phyloP scores from a whole-genome alignment of 441 rosid species.

The Croton laevigatus region DNA sequence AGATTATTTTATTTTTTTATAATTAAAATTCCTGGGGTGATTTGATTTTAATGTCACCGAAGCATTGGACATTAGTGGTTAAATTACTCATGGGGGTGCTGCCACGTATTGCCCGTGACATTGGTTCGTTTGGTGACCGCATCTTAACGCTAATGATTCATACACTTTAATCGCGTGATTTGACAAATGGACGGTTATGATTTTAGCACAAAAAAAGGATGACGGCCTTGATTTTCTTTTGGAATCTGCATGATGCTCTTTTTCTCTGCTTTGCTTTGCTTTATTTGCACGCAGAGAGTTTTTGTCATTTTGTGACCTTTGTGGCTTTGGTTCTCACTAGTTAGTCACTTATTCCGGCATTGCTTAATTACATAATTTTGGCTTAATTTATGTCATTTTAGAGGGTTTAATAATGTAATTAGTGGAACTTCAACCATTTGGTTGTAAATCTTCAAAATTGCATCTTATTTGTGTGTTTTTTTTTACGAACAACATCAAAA shows the following conservation, averaged over 20 bases:
- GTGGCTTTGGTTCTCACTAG: not conserved
- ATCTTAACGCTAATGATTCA: conserved; percentile 9
- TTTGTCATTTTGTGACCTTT: not conserved
- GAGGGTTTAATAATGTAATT: no score
- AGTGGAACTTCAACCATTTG: not conserved
- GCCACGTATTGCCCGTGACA: conserved; percentile 19
- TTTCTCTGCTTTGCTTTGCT: conserved; percentile 22
- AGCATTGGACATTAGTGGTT: not conserved
- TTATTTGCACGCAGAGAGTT: conserved; percentile 29
- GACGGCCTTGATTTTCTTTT: conserved; percentile 19
- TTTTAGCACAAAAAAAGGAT: not conserved
- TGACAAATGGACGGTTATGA: conserved; percentile 12
- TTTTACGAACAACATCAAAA: no score
- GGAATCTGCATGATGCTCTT: conserved; percentile 12
- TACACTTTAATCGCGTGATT: not conserved
- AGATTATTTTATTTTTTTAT: no score
- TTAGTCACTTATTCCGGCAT: not conserved
- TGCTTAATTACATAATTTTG: not conserved
- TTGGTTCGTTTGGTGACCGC: conserved; percentile 21
- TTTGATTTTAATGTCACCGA: conserved; percentile 8
- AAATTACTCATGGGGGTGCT: conserved; percentile 27
- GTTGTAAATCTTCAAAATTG: no score
- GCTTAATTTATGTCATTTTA: not conserved
- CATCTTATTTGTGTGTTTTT: no score
- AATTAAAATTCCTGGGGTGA: not conserved